Base-by-base conservation (phyloP, 2,329 filamentous ascomycete species). In the Xylariales sp. region DNA sequence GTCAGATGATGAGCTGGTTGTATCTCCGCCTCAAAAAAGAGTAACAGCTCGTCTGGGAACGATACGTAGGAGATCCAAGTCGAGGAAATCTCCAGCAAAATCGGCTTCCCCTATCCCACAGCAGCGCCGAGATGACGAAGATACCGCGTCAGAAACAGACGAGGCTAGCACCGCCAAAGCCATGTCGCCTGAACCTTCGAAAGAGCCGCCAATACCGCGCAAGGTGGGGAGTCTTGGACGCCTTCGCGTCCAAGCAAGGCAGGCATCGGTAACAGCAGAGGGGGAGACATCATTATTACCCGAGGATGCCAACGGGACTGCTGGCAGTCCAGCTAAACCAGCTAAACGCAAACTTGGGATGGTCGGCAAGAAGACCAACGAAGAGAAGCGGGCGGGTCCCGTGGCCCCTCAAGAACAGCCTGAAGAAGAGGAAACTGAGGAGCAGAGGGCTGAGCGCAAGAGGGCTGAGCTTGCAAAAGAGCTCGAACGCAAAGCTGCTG, bases 381-480 rank as follows among this genome's bases (percentile, higher is more conserved):
- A 31, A 22, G 38, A 40, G 16, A 27, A n/a, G 24, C 24, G 8
- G 24, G 24, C 24, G 8, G 8, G 8, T n/a, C 8, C 16, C 9
- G 37, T 16, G 18, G 18, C 24, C 3, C 8, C 36, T 21, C 25
- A 15, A 12, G 31, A 38, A 15, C 25, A 14, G 11, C 24, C 11
- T 20, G 50, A 55, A 21, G 43, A 58, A 29, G 33, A 50, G 14
- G 57, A 61, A 47, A 53, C 50, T 6, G 52, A 60, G 11, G 53
- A 59, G 38, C 51, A 56, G 20, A 63, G 65, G 42, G 72, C 73
- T 3, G 69, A 75, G 44, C 62, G 71, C 25, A 72, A 69, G 45
- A 64, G 74, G 37, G 63, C 67, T n/a, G 72, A 78, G 48, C 56
- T 76, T 20, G 69, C 73, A 42, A 64, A 60, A 42, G 71, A 78